Evolutionary conservation across 2,329 filamentous ascomycete genomes (phyloP).

Genomic region (Epichloe uncinata): DNA sequence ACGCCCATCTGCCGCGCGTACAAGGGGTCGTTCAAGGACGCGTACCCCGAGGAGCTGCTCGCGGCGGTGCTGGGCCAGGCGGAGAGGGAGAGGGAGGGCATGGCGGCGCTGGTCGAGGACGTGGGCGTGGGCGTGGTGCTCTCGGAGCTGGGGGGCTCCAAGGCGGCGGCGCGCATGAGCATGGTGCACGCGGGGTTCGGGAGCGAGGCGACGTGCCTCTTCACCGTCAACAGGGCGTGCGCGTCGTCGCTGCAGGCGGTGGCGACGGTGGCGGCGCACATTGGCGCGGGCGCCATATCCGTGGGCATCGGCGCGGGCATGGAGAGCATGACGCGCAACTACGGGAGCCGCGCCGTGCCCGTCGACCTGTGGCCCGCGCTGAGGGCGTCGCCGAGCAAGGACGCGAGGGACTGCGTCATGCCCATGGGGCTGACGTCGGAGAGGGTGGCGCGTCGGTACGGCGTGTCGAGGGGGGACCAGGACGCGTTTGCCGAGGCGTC

Average conservation of each 20-base stretch:
- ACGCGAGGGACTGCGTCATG: slow-evolving; percentile 82
- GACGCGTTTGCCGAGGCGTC: slow-evolving; percentile 68
- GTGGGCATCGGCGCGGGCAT: slow-evolving; percentile 76
- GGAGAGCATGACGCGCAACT: slow-evolving; percentile 94
- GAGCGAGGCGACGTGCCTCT: slow-evolving; percentile 59
- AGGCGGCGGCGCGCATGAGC: slow-evolving; percentile 84
- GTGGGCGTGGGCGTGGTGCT: slow-evolving; percentile 81
- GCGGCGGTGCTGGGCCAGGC: slow-evolving; percentile 36
- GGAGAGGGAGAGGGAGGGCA: slow-evolving; percentile 49
- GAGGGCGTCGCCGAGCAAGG: slow-evolving; percentile 46
- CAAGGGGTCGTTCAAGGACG: slow-evolving; percentile 73
- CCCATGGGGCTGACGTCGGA: slow-evolving; percentile 84
- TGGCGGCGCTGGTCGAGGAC: slow-evolving; percentile 54
- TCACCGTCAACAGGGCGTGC: slow-evolving; percentile 84
- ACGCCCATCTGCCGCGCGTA: slow-evolving; percentile 76
- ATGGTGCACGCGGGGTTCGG: slow-evolving; percentile 72
- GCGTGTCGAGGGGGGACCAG: slow-evolving; percentile 60
- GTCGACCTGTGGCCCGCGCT: slow-evolving; percentile 66
- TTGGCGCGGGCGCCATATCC: slow-evolving; percentile 59
- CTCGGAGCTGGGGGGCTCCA: slow-evolving; percentile 83
- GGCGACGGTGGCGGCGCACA: slow-evolving; percentile 58
- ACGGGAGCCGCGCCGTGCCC: slow-evolving; percentile 73
- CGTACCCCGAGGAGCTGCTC: slow-evolving; percentile 83
- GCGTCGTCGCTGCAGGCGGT: slow-evolving; percentile 67
- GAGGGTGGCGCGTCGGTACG: slow-evolving; percentile 72